Base-by-base conservation (phyloP, 2,329 filamentous ascomycete genomes). In the Aureobasidium sp. region DNA sequence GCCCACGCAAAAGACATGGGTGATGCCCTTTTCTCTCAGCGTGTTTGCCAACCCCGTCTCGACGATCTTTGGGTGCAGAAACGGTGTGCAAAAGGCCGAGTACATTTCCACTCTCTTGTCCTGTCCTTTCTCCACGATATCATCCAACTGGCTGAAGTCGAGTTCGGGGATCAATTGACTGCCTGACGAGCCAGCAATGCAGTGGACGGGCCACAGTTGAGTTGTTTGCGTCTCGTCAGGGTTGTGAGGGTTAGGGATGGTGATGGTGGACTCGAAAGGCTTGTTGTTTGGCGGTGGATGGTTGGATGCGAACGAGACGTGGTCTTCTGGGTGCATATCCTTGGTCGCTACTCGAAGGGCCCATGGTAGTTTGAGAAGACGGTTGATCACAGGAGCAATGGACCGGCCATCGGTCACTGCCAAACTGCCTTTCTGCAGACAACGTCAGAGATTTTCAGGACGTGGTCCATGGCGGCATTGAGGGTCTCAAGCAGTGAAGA, bases 181-280 rank as follows among this genome's bases (percentile, higher is more conserved):
- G 11, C 94, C 94, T 0, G 78, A 72, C 0, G 88, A 89, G 46
- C 78, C 78, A 69, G 90, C 86, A 9, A 97, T 81, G 75, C 94
- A 97, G 76, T 99, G 94, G 23, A 84, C 83, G 0, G 94, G 94
- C 94, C 94, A 99, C 10, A 99, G 80, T 3, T 70, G 89, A 84
- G 9, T 77, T 67, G 4, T 82, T 72, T 73, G 89, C 84, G 64
- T 74, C 65, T 40, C 84, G 79, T 59, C 86, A 86, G 42, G 77
- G 73, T 75, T 90, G 86, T 74, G 65, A 1, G 88, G 88, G 73
- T 92, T 89, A 57, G 70, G 70, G 69, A 96, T 84, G 3, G 77
- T 83, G 55, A 84, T 77, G 33, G 74, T 76, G 40, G 87, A 87
- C 35, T 80, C 77, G 71, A 89, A 96, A 0, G 93, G 84, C 63